A percentile compares a stretch with the other conserved stretches of the same genome.
Conservation (phyloP, 2,329 filamentous ascomycete genomes). For the Pyrenochaeta sp. region DNA sequence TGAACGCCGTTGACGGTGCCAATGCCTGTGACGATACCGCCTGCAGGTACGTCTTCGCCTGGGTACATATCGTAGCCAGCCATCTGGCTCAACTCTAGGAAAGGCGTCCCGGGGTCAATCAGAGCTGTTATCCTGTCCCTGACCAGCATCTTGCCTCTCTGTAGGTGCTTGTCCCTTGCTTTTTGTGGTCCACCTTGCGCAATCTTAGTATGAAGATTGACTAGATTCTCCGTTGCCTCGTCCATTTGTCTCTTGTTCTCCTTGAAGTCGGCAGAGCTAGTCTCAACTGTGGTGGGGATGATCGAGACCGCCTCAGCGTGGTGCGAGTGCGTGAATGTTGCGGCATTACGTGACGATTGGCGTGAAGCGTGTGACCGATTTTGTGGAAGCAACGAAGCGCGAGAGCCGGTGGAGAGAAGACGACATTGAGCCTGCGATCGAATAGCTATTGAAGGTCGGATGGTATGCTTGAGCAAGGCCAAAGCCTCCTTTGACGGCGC, state of each 20-base stretch:
- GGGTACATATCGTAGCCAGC: constrained; percentile 87
- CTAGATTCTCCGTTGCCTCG: constrained; percentile 73
- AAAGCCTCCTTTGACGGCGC: constrained; percentile 47
- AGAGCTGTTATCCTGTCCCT: constrained; percentile 87
- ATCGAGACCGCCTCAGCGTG: constrained; percentile 86
- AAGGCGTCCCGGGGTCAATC: constrained; percentile 87
- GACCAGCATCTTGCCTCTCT: constrained; percentile 92
- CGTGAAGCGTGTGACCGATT: constrained; percentile 18
- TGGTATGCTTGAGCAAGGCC: constrained; percentile 42
- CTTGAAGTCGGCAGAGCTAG: constrained; percentile 77
- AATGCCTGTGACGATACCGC: constrained; percentile 91
- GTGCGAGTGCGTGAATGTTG: constrained; percentile 81
- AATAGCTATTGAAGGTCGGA: constrained; percentile 34
- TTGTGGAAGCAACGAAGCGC: constrained; percentile 23
- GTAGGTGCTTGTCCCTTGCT: constrained; percentile 85
- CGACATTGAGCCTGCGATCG: constrained; percentile 34
- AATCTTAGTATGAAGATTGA: constrained; percentile 73
- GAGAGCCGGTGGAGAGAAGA: constrained; percentile 21
- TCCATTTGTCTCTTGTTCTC: constrained; percentile 83
- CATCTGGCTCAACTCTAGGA: constrained; percentile 92
- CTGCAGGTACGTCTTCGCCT: constrained; percentile 86
- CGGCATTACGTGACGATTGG: constrained; percentile 55
- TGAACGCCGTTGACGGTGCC: constrained; percentile 89
- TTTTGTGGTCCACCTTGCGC: constrained; percentile 81
- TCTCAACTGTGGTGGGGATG: constrained; percentile 78